Conservation (phyloP, 2,329 filamentous ascomycete genomes). For the Diplocarpon rosae region DNA sequence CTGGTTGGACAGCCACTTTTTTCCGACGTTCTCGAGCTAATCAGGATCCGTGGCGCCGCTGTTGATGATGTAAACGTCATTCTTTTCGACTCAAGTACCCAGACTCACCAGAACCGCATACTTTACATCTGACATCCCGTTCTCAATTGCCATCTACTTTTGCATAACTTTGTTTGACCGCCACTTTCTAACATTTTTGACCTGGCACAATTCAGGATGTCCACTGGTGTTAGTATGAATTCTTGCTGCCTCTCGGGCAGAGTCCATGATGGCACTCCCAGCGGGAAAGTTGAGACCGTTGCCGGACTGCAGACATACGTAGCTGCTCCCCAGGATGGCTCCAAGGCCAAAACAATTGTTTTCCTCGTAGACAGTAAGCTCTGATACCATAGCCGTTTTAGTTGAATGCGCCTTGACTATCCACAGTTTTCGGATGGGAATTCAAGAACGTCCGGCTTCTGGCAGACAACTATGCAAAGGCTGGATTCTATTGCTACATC, state of each 20-base stretch:
- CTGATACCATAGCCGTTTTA: neutral
- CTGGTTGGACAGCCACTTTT: neutral
- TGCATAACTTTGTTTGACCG: neutral
- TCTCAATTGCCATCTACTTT: no score
- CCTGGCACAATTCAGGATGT: slow-evolving; percentile 21
- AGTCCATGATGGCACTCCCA: slow-evolving; percentile 29
- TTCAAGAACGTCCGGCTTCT: slow-evolving; percentile 36
- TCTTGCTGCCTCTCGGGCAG: slow-evolving; percentile 33
- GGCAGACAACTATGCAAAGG: slow-evolving; percentile 37
- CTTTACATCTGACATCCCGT: no score
- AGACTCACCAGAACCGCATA: no score
- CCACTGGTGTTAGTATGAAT: slow-evolving; percentile 31
- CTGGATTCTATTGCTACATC: slow-evolving; percentile 34
- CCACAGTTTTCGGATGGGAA: slow-evolving; percentile 36
- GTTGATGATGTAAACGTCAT: slow-evolving; percentile 2
- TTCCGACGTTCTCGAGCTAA: neutral
- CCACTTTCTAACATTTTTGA: neutral
- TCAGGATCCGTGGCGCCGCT: neutral
- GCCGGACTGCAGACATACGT: slow-evolving; percentile 33
- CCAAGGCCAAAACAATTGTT: slow-evolving; percentile 34
- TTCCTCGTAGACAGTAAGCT: slow-evolving; percentile 34
- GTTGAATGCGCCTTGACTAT: neutral
- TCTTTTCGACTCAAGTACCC: neutral
- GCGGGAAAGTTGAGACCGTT: slow-evolving; percentile 29
- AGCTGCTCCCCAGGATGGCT: slow-evolving; percentile 31